Evolutionary conservation across 306 rosid species (phyloP).

Genomic region (Casuarina cunninghamiana): DNA sequence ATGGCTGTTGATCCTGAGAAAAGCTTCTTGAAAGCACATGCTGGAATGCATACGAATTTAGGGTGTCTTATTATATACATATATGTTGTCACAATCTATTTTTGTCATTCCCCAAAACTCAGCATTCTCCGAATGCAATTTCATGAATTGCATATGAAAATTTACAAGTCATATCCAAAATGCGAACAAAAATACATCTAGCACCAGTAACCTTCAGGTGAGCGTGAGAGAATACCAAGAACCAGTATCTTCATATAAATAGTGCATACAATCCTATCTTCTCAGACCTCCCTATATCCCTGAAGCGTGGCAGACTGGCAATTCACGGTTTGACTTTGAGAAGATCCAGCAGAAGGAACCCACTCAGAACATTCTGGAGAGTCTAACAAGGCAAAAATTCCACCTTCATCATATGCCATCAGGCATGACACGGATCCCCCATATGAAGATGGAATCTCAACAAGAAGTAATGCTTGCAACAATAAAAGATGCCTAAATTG

Average conservation of each 20-base stretch:
- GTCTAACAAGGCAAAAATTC: background rate
- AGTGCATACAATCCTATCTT: conserved; percentile 9
- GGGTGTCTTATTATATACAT: background rate
- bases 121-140: background rate
- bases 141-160: background rate
- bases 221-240: conserved; percentile 1
- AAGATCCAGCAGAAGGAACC: background rate
- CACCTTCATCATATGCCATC: background rate
- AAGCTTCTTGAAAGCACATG: conserved; percentile 1
- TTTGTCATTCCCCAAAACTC: background rate
- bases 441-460: background rate
- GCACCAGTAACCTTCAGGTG: background rate
- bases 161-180: background rate
- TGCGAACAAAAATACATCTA: background rate
- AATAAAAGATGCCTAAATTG: background rate
- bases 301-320: conserved; percentile 12
- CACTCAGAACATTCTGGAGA: conserved; percentile 1
- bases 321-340: background rate
- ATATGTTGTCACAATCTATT: background rate
- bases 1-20: conserved; percentile 10
- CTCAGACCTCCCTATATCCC: conserved; percentile 8
- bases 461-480: background rate
- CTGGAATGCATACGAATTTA: background rate
- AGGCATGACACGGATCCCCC: background rate
- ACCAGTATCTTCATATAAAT: conserved; percentile 10